phyloP scores from a whole-genome alignment of 177 flowering plant species.

The Vitis hybrid region DNA sequence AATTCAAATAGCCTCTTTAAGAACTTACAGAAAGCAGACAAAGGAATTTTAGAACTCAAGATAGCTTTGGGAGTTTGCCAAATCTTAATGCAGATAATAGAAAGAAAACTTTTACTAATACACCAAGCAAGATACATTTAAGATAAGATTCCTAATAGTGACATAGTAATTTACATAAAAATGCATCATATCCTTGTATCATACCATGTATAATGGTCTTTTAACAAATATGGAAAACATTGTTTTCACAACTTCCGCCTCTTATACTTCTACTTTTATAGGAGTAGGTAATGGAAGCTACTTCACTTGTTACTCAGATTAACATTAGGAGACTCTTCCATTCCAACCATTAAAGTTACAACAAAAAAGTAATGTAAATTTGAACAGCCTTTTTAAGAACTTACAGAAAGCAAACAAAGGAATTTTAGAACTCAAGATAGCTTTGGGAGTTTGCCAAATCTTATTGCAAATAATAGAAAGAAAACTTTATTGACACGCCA shows the following conservation, averaged over 20 bases:
- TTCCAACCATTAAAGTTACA: background rate
- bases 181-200: too few relatives aligned
- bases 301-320: background rate
- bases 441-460: background rate
- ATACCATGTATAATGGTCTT: too few relatives aligned
- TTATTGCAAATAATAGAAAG: background rate
- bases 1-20: background rate
- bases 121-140: too few relatives aligned
- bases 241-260: background rate
- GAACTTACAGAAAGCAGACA: background rate
- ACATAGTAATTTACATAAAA: too few relatives aligned
- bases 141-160: too few relatives aligned
- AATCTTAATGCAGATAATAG: background rate
- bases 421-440: slow-evolving; percentile 2
- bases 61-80: background rate
- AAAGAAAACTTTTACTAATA: too few relatives aligned
- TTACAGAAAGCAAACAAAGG: background rate
- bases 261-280: background rate
- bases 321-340: background rate
- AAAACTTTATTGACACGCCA: too few relatives aligned
- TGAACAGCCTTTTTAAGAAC: background rate
- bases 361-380: background rate
- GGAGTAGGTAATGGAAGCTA: background rate
- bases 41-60: background rate
- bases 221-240: background rate